A percentile compares a stretch with the other conserved stretches of the same genome.
These are phyloP conservation scores for Amborella trichopoda DNA, from an alignment of 164 flowering plant genomes.

Conservation along the genomic window DNA sequence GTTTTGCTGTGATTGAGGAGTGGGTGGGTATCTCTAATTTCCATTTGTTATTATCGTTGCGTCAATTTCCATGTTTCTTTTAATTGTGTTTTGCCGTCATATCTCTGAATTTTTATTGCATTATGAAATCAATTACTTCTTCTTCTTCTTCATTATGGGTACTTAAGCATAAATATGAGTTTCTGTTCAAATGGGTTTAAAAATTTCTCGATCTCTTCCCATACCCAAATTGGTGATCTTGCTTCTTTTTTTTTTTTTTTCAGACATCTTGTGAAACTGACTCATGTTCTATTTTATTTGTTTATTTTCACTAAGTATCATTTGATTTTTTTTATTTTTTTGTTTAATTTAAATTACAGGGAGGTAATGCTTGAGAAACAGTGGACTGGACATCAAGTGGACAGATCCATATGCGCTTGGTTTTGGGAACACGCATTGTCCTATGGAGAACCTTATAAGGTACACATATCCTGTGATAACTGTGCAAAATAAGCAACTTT, in stretches of 20 bases:
- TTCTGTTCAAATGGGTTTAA: not conserved
- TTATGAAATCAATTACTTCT: too few species aligned
- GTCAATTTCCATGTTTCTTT: too few species aligned
- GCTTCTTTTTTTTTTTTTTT: not conserved
- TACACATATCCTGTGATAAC: too few species aligned
- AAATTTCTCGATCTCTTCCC: not conserved
- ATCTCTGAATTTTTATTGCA: too few species aligned
- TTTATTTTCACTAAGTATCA: not conserved
- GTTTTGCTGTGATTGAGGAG: too few species aligned
- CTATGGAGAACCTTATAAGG: conserved; percentile 78
- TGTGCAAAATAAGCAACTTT: too few species aligned
- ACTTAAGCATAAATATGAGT: not conserved
- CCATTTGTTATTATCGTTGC: too few species aligned
- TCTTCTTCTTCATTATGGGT: too few species aligned
- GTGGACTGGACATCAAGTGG: conserved; percentile 83
- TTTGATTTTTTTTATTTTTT: not conserved
- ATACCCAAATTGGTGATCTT: not conserved
- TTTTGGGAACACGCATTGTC: conserved; percentile 75
- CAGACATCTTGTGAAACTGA: not conserved
- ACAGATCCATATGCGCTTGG: conserved; percentile 87
- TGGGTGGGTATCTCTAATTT: too few species aligned
- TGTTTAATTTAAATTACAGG: conserved; percentile 19
- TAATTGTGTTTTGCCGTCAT: too few species aligned
- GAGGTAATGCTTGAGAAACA: conserved; percentile 97
- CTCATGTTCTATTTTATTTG: not conserved